Evolutionary conservation across 306 rosid genomes (phyloP).

Genomic region (Prunus padus): DNA sequence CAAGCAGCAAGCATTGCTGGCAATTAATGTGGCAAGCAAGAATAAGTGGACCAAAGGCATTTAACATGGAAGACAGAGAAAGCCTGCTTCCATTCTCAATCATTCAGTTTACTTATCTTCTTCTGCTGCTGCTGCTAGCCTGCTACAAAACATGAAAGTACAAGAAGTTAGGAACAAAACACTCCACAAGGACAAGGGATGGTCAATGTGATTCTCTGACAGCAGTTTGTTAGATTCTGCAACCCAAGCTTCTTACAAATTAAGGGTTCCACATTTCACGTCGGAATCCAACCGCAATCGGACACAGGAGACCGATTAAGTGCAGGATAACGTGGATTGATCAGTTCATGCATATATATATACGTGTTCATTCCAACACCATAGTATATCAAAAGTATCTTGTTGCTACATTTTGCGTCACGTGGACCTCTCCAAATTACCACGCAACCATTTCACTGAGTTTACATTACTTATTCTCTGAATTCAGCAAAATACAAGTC

Average conservation of each 20-base stretch:
- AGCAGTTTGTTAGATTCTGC: constrained; percentile 64
- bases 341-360: not conserved
- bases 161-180: constrained; percentile 47
- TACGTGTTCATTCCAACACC: not conserved
- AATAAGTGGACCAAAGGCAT: constrained; percentile 29
- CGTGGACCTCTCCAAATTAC: too few relatives aligned
- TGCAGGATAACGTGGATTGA: not conserved
- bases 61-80: constrained; percentile 67
- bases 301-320: not conserved
- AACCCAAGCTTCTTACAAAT: constrained; percentile 59
- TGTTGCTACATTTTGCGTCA: not conserved
- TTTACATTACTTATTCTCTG: too few relatives aligned
- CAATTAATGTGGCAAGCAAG: constrained; percentile 7
- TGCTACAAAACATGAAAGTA: constrained; percentile 48
- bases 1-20: not conserved
- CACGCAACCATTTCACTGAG: too few relatives aligned
- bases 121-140: constrained; percentile 36
- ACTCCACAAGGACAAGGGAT: constrained; percentile 55
- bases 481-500: too few relatives aligned
- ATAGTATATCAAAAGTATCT: not conserved
- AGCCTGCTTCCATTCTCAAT: constrained; percentile 53
- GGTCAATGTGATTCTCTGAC: constrained; percentile 61
- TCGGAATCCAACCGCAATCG: constrained; percentile 32
- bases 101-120: constrained; percentile 67
- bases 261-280: constrained; percentile 26